Conservation (phyloP, 148 eudicot genomes). For the Diospyros lotus region DNA sequence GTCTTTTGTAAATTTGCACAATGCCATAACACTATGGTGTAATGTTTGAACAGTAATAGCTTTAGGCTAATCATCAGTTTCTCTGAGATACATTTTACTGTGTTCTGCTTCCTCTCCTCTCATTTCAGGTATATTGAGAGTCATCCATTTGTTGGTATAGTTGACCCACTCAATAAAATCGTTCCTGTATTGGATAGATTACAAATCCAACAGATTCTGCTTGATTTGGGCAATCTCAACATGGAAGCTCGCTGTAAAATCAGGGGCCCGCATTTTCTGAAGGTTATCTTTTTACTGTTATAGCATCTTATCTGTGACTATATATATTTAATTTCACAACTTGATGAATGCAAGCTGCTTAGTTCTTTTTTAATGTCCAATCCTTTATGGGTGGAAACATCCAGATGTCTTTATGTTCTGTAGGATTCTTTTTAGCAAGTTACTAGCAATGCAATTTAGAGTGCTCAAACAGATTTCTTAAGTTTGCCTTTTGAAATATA, state of each 20-base stretch:
- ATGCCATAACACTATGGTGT: neutral
- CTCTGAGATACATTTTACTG: neutral
- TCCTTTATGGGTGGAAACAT: neutral
- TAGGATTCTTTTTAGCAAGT: neutral
- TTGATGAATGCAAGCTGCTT: slow-evolving; percentile 4
- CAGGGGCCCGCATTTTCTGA: slow-evolving; percentile 73
- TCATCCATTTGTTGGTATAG: slow-evolving; percentile 50
- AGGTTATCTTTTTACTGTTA: slow-evolving; percentile 37
- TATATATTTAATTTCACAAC: neutral
- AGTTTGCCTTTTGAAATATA: neutral
- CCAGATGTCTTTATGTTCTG: neutral
- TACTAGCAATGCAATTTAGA: neutral
- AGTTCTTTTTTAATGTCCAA: neutral
- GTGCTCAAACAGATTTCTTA: neutral
- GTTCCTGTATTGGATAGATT: slow-evolving; percentile 78
- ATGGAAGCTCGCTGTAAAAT: slow-evolving; percentile 43
- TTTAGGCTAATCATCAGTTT: neutral
- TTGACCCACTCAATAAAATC: slow-evolving; percentile 73
- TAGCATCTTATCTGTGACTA: slow-evolving; percentile 4
- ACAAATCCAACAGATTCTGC: slow-evolving; percentile 64
- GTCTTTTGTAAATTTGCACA: too few relatives aligned
- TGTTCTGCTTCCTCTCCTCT: slow-evolving; percentile 7
- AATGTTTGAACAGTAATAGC: neutral
- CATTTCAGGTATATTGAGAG: slow-evolving; percentile 52
- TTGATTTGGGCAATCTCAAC: slow-evolving; percentile 55